These are phyloP conservation scores for Hypomyces perniciosus DNA, from an alignment of 2,329 filamentous ascomycete species.

Conservation along the genomic window DNA sequence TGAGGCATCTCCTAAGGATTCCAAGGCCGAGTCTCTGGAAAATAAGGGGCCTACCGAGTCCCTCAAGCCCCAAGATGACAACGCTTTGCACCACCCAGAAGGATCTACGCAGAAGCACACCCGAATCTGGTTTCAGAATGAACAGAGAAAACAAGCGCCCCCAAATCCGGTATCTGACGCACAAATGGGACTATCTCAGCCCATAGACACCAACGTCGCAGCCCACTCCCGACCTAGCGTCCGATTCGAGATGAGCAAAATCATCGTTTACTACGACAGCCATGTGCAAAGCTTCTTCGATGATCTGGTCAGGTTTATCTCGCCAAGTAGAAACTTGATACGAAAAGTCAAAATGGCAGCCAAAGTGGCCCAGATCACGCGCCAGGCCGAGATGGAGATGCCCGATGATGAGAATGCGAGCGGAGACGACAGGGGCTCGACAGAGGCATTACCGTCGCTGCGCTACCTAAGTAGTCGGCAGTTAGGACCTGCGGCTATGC, in stretches of 20 bases:
- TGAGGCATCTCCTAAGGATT: slow-evolving; percentile 18
- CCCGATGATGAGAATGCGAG: slow-evolving; percentile 42
- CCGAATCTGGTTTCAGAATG: background rate
- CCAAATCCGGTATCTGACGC: slow-evolving; percentile 8
- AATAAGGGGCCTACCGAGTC: slow-evolving; percentile 51
- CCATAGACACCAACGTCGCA: slow-evolving; percentile 40
- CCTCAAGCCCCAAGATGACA: slow-evolving; percentile 44
- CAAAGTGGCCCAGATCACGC: slow-evolving; percentile 61
- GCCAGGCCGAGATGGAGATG: slow-evolving; percentile 53
- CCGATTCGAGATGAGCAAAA: slow-evolving; percentile 63
- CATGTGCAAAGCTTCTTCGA: slow-evolving; percentile 81
- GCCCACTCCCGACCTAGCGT: slow-evolving; percentile 47
- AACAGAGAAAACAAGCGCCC: slow-evolving; percentile 10
- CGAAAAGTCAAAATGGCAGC: slow-evolving; percentile 83
- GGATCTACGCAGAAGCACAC: slow-evolving; percentile 11
- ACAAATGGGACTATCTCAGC: slow-evolving; percentile 31
- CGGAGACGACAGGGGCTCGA: slow-evolving; percentile 27
- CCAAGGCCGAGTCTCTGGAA: slow-evolving; percentile 37
- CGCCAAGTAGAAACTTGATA: slow-evolving; percentile 73
- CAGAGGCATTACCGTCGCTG: slow-evolving; percentile 32
- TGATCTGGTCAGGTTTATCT: slow-evolving; percentile 73
- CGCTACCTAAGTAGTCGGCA: slow-evolving; percentile 35
- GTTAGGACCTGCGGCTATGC: slow-evolving; percentile 23
- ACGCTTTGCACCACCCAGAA: slow-evolving; percentile 18
- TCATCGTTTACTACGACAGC: slow-evolving; percentile 89